Conservation (phyloP, 2,329 filamentous ascomycete species). For the Colletotrichum melonis region DNA sequence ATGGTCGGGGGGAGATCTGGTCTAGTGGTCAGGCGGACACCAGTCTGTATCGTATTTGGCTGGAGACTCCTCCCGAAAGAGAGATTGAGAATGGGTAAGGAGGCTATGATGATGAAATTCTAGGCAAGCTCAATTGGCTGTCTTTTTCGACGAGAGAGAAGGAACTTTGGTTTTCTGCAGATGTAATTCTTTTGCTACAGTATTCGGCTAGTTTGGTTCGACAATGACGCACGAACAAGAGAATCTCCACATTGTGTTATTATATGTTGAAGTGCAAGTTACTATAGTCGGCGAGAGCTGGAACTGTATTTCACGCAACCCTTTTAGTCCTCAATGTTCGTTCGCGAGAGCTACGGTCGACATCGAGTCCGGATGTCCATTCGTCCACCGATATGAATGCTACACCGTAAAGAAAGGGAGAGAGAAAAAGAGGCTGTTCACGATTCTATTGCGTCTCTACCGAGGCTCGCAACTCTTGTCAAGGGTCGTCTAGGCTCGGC, state of each 20-base stretch:
- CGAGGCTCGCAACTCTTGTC: too few relatives aligned
- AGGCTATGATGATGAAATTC: conserved; percentile 24
- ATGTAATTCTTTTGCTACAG: conserved; percentile 27
- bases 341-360: neutral
- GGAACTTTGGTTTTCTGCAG: neutral
- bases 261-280: neutral
- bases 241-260: conserved; percentile 30
- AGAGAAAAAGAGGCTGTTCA: neutral
- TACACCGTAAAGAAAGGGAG: neutral
- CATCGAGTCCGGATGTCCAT: neutral
- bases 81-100: conserved; percentile 9
- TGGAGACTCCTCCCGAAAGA: conserved; percentile 5
- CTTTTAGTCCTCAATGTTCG: too few relatives aligned
- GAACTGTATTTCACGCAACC: neutral
- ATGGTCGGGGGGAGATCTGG: neutral
- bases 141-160: neutral
- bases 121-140: neutral
- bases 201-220: conserved; percentile 11
- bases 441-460: neutral
- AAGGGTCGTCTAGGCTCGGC: neutral
- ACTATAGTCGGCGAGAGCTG: neutral
- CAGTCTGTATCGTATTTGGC: neutral
- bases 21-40: neutral
- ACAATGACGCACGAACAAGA: conserved; percentile 19
- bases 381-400: neutral